These are phyloP conservation scores for Sporisorium sorghi DNA, from an alignment of 1,284 basidiomycete species.

Conservation along the genomic window DNA sequence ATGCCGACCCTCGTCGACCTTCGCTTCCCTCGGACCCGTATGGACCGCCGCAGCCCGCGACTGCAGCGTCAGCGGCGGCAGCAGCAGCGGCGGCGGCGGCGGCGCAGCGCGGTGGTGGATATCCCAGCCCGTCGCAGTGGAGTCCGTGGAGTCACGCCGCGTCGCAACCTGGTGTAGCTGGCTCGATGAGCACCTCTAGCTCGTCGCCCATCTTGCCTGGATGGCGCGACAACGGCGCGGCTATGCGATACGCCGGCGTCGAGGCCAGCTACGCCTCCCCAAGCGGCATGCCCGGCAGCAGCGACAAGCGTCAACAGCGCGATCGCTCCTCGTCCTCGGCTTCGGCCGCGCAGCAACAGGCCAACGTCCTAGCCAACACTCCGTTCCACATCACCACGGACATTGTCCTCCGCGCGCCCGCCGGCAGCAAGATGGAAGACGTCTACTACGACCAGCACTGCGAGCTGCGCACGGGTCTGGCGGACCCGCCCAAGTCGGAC, in stretches of 20 bases:
- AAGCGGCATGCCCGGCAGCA: conserved; percentile 26
- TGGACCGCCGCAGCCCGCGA: conserved; percentile 15
- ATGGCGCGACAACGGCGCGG: conserved; percentile 33
- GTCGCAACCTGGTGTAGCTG: conserved; percentile 25
- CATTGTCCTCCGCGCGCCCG: conserved; percentile 52
- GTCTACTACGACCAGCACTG: conserved; percentile 58
- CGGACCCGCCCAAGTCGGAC: conserved; percentile 47
- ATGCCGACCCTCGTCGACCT: conserved; percentile 39
- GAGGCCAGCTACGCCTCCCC: conserved; percentile 31
- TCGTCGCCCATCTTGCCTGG: conserved; percentile 29
- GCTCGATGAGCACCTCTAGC: conserved; percentile 19
- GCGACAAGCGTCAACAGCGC: conserved; percentile 45
- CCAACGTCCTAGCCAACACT: conserved; percentile 46
- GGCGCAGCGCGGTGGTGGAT: conserved; percentile 16
- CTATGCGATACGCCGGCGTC: conserved; percentile 38
- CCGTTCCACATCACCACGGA: conserved; percentile 53
- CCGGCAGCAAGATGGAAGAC: conserved; percentile 54
- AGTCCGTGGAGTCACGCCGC: conserved; percentile 27
- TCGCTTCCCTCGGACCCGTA: conserved; percentile 42
- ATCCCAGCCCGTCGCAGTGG: conserved; percentile 27
- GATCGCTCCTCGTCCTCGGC: conserved; percentile 38
- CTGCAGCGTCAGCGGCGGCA: no score
- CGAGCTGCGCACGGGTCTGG: conserved; percentile 41
- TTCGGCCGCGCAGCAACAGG: conserved; percentile 39
- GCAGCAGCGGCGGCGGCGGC: conserved; percentile 7